A percentile compares a stretch with the other conserved stretches of the same genome.
Conservation (phyloP, 2,329 filamentous ascomycete species). For the Phyllosticta citriasiana region DNA sequence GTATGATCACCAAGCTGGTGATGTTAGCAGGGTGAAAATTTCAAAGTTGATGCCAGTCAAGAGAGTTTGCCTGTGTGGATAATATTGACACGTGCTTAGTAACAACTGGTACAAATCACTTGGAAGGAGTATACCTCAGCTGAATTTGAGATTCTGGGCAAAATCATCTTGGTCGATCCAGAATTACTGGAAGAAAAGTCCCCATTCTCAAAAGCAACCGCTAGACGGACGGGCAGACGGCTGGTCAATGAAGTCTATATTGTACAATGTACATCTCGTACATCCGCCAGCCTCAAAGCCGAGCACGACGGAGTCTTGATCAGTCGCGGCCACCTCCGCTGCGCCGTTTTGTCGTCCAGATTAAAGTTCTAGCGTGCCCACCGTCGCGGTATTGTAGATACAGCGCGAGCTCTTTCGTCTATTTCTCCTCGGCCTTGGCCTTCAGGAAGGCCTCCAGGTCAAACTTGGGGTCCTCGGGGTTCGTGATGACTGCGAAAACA, state of each 20-base stretch:
- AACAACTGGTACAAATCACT: not conserved
- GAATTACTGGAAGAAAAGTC: not conserved
- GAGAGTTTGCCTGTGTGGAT: not conserved
- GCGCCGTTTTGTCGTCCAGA: not conserved
- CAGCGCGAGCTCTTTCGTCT: slow-evolving; percentile 1
- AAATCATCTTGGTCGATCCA: not conserved
- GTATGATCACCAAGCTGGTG: not conserved
- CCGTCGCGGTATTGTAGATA: not conserved
- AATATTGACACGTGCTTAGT: not conserved
- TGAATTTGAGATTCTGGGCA: not conserved
- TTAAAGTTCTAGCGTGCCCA: not conserved
- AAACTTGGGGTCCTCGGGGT: slow-evolving; percentile 81
- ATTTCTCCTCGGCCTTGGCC: slow-evolving; percentile 42
- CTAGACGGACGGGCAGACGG: slow-evolving; percentile 7
- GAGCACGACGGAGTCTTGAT: not conserved
- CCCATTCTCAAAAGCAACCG: slow-evolving; percentile 5
- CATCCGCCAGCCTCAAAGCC: slow-evolving; percentile 14
- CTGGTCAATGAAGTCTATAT: slow-evolving; percentile 23
- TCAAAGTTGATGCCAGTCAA: not conserved
- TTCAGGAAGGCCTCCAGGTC: slow-evolving; percentile 80
- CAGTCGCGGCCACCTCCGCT: not conserved
- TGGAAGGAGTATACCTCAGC: not conserved
- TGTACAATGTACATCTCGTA: slow-evolving; percentile 33
- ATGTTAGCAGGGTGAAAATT: not conserved
- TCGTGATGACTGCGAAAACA: slow-evolving; percentile 27